Base-by-base conservation (phyloP, 2,329 filamentous ascomycete species). In the Pestalotiopsis sp. region DNA sequence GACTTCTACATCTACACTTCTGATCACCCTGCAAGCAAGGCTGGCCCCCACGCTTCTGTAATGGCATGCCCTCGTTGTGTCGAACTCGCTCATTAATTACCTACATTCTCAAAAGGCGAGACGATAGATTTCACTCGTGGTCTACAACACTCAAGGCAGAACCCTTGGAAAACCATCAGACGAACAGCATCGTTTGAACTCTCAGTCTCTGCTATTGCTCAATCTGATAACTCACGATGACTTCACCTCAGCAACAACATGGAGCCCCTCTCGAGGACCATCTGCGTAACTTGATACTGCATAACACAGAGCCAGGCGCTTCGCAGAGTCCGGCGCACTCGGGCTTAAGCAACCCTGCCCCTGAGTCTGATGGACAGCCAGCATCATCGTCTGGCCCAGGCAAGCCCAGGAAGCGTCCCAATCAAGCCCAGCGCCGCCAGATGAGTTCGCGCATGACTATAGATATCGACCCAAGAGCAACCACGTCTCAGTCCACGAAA, bases 391-490 rank as follows among this genome's bases (percentile, higher is more conserved):
- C 59, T 14, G 38, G 24, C 17, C 59, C 59, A 40, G 13, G 10
- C 13, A 52, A 40, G 30, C 14, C 55, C 72, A 64, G 80, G 81
- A 72, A 88, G 84, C 86, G 88, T 24, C 84, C 81, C 2, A 91
- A 91, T 69, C 89, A 91, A 73, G 88, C 88, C 1, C 86, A 90
- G 71, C 82, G 88, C 62, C 84, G 88, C 24, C 87, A 90, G 72
- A 88, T 89, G 86, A 89, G 83, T 67, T 82, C 87, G 4, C 85
- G 90, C 70, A 73, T 89, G 20, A 83, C 86, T 0, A 85, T 90
- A 59, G 82, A 86, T 4, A 81, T 90, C 64, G 85, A 89, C 68
- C 76, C 82, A 13, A 81, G 82, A 66, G 64, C 67, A 24, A 64
- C 70, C 20, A 35, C 44, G 26, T 68, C 67, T 13, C 52, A 60